These are phyloP conservation scores for Triticum aestivum DNA, from an alignment of 176 grass and related monocot genomes.

Conservation along the genomic window IWGSC_CS_RefSeq_v2.1 NC_057806.1:674083013-674083512, in stretches of 20 bases:
- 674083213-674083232: constrained; percentile 25
- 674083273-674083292: not conserved
- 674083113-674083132: not conserved
- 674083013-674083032: constrained; percentile 66
- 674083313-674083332: not conserved
- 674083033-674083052: constrained; percentile 92
- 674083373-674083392: too few relatives aligned
- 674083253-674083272: not conserved
- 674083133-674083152: constrained; percentile 50
- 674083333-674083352: not conserved
- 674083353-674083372: too few relatives aligned
- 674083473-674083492: not conserved
- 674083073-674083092: constrained; percentile 32
- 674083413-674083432: too few relatives aligned
- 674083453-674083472: not conserved
- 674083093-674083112: not conserved
- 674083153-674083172: constrained; percentile 87
- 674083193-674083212: constrained; percentile 72
- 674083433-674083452: not conserved
- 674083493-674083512: not conserved
- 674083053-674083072: constrained; percentile 90
- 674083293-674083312: not conserved
- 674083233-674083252: too few relatives aligned
- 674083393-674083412: too few relatives aligned
- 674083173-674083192: constrained; percentile 86